Percentiles rank a stretch among this genome's conserved stretches.
Conservation (phyloP, 2,329 filamentous ascomycete species). For the Diatrype stigma region DNA sequence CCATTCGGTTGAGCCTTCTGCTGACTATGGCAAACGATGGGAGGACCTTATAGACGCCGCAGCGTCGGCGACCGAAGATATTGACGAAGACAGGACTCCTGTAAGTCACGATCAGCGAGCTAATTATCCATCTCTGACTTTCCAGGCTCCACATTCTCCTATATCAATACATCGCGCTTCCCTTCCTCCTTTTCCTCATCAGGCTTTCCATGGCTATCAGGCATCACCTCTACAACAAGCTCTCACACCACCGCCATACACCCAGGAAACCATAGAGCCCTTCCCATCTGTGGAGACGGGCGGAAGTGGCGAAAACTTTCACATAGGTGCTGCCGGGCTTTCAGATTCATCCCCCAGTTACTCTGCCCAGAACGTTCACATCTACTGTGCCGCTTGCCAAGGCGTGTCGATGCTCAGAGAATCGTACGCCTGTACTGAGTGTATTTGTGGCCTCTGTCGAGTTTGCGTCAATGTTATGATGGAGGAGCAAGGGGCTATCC, state of each 20-base stretch:
- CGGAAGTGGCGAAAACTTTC: conserved; percentile 67
- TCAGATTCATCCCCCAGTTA: conserved; percentile 70
- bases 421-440: conserved; percentile 92
- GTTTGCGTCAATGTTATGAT: conserved; percentile 81
- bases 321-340: conserved; percentile 62
- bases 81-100: conserved; percentile 86
- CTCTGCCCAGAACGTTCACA: conserved; percentile 73
- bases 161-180: conserved; percentile 60
- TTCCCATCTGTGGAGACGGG: conserved; percentile 87
- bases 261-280: conserved; percentile 65
- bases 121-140: conserved; percentile 41
- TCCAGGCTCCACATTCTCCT: conserved; percentile 60
- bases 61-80: conserved; percentile 84
- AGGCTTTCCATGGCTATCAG: conserved; percentile 68
- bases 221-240: conserved; percentile 89
- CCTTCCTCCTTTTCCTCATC: conserved; percentile 57
- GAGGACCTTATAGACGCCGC: conserved; percentile 93
- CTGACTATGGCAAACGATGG: conserved; percentile 85
- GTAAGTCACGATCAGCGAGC: conserved; percentile 51
- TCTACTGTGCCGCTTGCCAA: conserved; percentile 88
- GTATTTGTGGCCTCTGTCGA: conserved; percentile 87
- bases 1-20: conserved; percentile 78
- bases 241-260: conserved; percentile 75
- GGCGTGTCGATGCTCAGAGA: conserved; percentile 72
- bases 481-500: conserved; percentile 68